phyloP scores from a whole-genome alignment of 2,329 filamentous ascomycete species.

The Paracoccidioides brasiliensis region DNA sequence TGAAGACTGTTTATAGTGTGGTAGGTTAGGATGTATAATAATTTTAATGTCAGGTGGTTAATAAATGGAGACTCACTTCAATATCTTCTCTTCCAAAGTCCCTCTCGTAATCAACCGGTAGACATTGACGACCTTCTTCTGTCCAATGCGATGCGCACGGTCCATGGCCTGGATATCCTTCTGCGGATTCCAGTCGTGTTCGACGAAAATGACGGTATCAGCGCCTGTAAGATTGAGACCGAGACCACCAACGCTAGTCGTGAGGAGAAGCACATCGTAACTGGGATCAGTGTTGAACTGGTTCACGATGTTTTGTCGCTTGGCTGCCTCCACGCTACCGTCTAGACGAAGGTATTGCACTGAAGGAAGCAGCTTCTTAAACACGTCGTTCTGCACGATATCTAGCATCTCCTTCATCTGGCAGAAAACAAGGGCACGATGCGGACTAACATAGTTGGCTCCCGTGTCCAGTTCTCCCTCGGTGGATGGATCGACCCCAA shows the following conservation, averaged over 20 bases:
- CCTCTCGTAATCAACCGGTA: conserved; percentile 93
- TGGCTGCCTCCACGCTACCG: conserved; percentile 80
- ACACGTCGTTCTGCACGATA: conserved; percentile 89
- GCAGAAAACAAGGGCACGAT: conserved; percentile 92
- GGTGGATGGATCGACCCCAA: conserved; percentile 60
- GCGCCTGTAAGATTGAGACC: conserved; percentile 92
- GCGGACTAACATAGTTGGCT: conserved; percentile 78
- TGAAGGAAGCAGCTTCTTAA: conserved; percentile 79
- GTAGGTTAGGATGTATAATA: conserved; percentile 3
- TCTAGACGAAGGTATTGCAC: conserved; percentile 93
- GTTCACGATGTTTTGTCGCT: conserved; percentile 95
- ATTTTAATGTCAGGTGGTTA: conserved; percentile 7
- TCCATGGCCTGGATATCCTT: conserved; percentile 99
- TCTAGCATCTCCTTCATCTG: conserved; percentile 99
- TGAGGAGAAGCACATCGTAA: conserved; percentile 86
- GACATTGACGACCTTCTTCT: conserved; percentile 99
- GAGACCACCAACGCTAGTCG: conserved; percentile 86
- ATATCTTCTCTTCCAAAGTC: conserved; percentile 95
- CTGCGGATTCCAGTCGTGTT: conserved; percentile 99
- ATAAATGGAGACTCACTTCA: conserved; percentile 45
- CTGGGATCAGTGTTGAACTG: conserved; percentile 96
- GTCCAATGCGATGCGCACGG: conserved; percentile 90
- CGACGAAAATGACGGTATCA: conserved; percentile 97
- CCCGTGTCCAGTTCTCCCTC: conserved; percentile 45
- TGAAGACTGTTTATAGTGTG: conserved; percentile 51